phyloP scores from a whole-genome alignment of 1,284 basidiomycete species.

The Ustilago trichophora region DNA sequence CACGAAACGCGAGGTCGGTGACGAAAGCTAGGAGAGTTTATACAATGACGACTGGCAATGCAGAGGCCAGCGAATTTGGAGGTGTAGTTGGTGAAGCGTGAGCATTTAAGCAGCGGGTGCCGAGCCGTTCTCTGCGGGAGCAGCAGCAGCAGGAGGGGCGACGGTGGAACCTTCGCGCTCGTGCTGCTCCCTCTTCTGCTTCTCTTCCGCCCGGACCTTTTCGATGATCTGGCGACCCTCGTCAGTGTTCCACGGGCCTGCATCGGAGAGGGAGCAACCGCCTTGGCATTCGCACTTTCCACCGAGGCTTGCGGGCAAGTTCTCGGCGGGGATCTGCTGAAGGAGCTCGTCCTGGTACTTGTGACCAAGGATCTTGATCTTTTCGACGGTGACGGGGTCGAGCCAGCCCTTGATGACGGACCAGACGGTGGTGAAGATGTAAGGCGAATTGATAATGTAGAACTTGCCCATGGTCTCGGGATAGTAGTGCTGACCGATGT shows the following conservation, averaged over 20 bases:
- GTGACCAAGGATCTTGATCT: slow-evolving; percentile 68
- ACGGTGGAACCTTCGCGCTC: slow-evolving; percentile 17
- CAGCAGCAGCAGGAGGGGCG: slow-evolving; percentile 11
- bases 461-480: slow-evolving; percentile 89
- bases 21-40: neutral
- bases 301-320: slow-evolving; percentile 85
- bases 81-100: neutral
- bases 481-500: slow-evolving; percentile 87
- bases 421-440: slow-evolving; percentile 91
- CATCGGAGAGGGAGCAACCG: slow-evolving; percentile 88
- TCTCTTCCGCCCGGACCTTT: slow-evolving; percentile 51
- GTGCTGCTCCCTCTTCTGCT: slow-evolving; percentile 35
- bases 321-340: slow-evolving; percentile 76
- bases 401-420: slow-evolving; percentile 89
- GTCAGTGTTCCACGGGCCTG: slow-evolving; percentile 85
- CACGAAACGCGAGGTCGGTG: neutral
- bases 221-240: slow-evolving; percentile 62
- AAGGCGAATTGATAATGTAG: slow-evolving; percentile 84
- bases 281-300: slow-evolving; percentile 81
- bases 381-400: slow-evolving; percentile 90
- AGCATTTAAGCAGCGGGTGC: slow-evolving; percentile 5
- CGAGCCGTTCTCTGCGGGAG: slow-evolving; percentile 15
- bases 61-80: neutral
- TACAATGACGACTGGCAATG: neutral
- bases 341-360: slow-evolving; percentile 56